Percentiles rank a stretch among this genome's conserved stretches.
These are phyloP conservation scores for Medicago ruthenica DNA, from an alignment of 306 rosid species.

Conservation along the genomic window DNA sequence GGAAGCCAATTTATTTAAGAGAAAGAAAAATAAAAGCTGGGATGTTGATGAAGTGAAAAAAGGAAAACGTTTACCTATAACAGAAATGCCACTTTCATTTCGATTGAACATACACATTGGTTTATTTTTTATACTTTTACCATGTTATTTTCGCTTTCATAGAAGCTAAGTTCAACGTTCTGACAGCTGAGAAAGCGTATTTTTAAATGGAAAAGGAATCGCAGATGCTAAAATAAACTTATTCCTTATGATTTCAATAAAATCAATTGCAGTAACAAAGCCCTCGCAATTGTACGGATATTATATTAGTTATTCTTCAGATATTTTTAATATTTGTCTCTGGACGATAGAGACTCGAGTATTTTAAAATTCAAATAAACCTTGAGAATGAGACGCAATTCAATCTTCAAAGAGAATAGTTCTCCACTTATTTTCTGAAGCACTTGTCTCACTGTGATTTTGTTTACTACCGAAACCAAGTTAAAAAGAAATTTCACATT, in stretches of 20 bases:
- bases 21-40: neutral
- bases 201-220: too few species aligned
- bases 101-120: too few species aligned
- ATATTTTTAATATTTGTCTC: neutral
- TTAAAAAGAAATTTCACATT: neutral
- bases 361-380: constrained; percentile 1
- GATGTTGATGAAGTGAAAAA: neutral
- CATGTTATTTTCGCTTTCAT: too few species aligned
- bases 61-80: too few species aligned
- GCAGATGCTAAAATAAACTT: too few species aligned
- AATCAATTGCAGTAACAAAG: neutral
- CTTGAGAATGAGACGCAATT: constrained; percentile 13
- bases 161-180: too few species aligned
- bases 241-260: too few species aligned
- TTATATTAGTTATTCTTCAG: neutral
- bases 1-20: neutral
- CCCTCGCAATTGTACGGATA: neutral
- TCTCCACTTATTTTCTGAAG: constrained; percentile 12
- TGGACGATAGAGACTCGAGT: neutral
- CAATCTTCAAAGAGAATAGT: constrained; percentile 29
- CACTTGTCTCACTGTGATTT: neutral
- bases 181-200: too few species aligned
- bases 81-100: too few species aligned
- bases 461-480: constrained; percentile 18
- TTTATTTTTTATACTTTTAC: too few species aligned